Conservation (phyloP, 768 basidiomycete genomes). For the Suillus brevipes region DNA sequence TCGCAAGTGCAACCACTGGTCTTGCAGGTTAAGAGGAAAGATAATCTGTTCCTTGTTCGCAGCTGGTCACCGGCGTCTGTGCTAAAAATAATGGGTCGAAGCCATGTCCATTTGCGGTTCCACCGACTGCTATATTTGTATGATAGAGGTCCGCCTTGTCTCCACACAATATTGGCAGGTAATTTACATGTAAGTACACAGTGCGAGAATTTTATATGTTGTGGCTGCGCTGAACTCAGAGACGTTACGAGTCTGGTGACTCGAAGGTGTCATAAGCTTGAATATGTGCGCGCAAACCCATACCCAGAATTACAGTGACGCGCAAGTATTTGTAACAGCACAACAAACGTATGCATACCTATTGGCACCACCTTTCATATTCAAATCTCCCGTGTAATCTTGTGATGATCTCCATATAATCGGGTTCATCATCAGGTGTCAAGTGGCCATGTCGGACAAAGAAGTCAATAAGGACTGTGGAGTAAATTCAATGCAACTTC, state of each 20-base stretch:
- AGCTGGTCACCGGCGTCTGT: background rate
- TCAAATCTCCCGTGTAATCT: conserved; percentile 74
- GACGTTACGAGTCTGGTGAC: no score
- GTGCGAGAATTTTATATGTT: no score
- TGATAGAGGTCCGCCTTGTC: background rate
- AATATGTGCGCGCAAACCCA: background rate
- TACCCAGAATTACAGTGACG: background rate
- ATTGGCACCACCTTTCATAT: conserved; percentile 50
- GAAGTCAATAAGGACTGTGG: conserved; percentile 85
- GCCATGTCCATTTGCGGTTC: background rate
- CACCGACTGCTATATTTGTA: background rate
- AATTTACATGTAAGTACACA: background rate
- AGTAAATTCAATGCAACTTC: background rate
- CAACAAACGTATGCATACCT: background rate
- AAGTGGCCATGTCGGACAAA: conserved; percentile 84
- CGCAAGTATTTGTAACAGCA: background rate
- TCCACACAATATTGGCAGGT: background rate
- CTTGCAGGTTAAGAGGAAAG: background rate
- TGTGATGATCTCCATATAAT: conserved; percentile 75
- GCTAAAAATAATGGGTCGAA: background rate
- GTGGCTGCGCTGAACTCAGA: no score
- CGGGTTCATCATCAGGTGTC: conserved; percentile 85
- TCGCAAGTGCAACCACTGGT: background rate
- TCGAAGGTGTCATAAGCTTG: background rate
- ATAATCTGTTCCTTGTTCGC: background rate